phyloP scores from a whole-genome alignment of 768 basidiomycete species.

The Piloderma croceum region DNA sequence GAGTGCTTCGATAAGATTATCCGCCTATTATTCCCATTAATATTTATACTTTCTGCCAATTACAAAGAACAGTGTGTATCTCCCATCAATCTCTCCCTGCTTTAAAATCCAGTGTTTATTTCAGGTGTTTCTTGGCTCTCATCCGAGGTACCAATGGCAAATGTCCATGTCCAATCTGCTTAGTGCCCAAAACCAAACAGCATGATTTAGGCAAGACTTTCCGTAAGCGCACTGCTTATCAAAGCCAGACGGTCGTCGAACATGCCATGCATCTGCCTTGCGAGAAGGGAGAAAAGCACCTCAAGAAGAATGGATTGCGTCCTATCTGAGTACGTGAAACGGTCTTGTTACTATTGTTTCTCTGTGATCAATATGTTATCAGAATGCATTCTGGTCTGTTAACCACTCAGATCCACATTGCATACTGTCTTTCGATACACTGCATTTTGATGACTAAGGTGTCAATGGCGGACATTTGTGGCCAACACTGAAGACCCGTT shows the following conservation, averaged over 20 bases:
- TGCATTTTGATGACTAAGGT: constrained; percentile 32
- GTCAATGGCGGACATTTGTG: constrained; percentile 30
- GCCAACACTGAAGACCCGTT: constrained; percentile 16
- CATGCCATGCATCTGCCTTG: constrained; percentile 11
- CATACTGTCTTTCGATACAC: constrained; percentile 33
- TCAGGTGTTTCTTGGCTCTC: constrained; percentile 35
- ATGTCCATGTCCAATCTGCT: constrained; percentile 35
- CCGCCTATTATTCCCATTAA: constrained; percentile 28
- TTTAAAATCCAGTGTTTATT: background rate
- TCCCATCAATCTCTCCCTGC: constrained; percentile 2
- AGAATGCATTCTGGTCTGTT: constrained; percentile 40
- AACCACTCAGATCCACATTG: constrained; percentile 27
- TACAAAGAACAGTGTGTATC: constrained; percentile 42
- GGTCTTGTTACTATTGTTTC: too few species aligned
- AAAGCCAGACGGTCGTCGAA: constrained; percentile 11
- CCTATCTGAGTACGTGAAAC: too few species aligned
- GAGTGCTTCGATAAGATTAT: constrained; percentile 25
- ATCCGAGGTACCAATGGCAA: constrained; percentile 24
- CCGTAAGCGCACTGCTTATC: constrained; percentile 10
- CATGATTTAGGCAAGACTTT: constrained; percentile 16
- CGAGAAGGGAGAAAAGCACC: constrained; percentile 15
- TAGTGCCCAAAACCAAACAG: constrained; percentile 25
- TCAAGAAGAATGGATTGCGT: constrained; percentile 17
- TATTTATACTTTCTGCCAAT: constrained; percentile 36
- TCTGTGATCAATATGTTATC: too few species aligned